Evolutionary conservation across 2,329 filamentous ascomycete genomes (phyloP), one percentile per base, ranked within the genome.

Genomic region (Achaetomium macrosporum): DNA sequence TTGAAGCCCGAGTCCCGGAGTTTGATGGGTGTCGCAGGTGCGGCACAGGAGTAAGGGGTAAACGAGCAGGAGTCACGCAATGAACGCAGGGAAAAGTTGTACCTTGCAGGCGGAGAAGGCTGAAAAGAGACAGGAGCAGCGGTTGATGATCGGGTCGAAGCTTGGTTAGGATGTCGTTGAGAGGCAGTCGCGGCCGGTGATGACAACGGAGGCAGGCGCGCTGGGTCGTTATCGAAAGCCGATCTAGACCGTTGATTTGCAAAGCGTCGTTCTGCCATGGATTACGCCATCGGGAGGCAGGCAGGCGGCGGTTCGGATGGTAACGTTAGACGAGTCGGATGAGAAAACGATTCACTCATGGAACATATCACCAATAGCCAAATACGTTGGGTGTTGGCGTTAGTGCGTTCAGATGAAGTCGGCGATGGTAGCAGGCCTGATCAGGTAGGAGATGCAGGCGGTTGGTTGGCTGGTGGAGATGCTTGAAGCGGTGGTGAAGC

Each of bases 211-310:
- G 73, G 73, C 70, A 75, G 74, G 73, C 72, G 76, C 75, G 72
- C 72, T 73, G 66, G 59, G 65, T 78, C 73, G 76, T 77, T 76
- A 70, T 79, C 75, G 71, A 73, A 72, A 76, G 69, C 72, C 73
- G 73, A 73, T 75, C 72, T 70, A 67, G 72, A 71, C 70, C 73
- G 73, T 72, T 67, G 66, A 63, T 70, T 73, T 71, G 71, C 70
- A 70, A 68, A 65, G 66, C 71, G 82, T 81, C 75, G 79, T 77
- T 82, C 79, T 81, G 79, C 79, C 80, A 83, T 83, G 77, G 76
- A 79, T 79, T 82, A 83, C 79, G 79, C 79, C 79, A 83, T 83
- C 51, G 57, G 57, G 70, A 74, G 77, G 73, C 76, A 73, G 69
- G 70, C 58, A 51, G 61, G 58, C 57, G 56, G 58, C 43, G 55